Conservation (phyloP, 1,284 basidiomycete species). For the Cutaneotrichosporon daszewskae region DNA sequence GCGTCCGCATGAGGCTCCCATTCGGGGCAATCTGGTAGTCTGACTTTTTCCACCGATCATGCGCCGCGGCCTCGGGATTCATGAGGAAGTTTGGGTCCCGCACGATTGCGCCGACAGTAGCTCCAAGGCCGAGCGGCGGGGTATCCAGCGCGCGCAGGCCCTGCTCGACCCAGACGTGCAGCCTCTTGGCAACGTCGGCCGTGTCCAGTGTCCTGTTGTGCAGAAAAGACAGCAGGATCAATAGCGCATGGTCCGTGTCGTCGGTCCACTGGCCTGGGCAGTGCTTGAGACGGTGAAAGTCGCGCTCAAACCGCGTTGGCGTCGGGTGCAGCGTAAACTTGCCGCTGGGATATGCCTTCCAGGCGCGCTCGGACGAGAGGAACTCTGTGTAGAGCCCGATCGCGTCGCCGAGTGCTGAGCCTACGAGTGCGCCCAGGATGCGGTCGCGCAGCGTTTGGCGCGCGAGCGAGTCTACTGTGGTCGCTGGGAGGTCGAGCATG, state of each 20-base stretch:
- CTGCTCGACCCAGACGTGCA: conserved; percentile 9
- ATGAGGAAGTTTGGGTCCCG: conserved; percentile 2
- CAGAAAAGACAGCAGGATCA: conserved; percentile 13
- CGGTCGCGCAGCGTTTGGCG: conserved; percentile 8
- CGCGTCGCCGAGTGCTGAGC: conserved; percentile 14
- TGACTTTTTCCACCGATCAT: conserved; percentile 4
- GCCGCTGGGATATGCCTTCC: conserved; percentile 2
- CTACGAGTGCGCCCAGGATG: conserved; percentile 8
- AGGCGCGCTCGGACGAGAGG: conserved; percentile 1
- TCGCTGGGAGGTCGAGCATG: not conserved
- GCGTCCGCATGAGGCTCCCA: conserved; percentile 16
- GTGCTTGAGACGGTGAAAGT: conserved; percentile 16
- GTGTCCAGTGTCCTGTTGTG: no score
- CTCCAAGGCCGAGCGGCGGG: conserved; percentile 11
- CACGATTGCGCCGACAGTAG: conserved; percentile 11
- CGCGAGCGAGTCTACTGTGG: not conserved
- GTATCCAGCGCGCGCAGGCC: conserved; percentile 15
- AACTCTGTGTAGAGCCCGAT: conserved; percentile 18
- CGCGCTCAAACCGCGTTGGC: conserved; percentile 12
- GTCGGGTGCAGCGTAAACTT: conserved; percentile 5
- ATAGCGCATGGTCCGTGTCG: conserved; percentile 17
- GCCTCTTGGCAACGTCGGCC: not conserved
- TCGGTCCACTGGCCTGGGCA: conserved; percentile 14
- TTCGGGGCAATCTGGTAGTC: conserved; percentile 6
- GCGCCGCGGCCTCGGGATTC: conserved; percentile 1